Conservation (phyloP, 768 basidiomycete species). For the Lentinula aciculospora region DNA sequence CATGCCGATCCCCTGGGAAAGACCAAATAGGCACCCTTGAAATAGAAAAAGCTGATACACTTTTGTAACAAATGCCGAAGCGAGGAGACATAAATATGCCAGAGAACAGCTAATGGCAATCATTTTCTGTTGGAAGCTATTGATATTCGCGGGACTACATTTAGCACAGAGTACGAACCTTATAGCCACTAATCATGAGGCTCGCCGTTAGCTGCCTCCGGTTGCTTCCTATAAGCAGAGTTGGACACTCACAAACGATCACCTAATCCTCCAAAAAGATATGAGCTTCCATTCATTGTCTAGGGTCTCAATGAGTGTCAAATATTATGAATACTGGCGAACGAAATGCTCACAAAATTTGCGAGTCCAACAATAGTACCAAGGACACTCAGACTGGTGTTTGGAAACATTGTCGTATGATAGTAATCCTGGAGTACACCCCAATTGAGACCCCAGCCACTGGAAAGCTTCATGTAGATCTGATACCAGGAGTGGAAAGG, state of each 20-base stretch:
- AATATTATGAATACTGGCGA: background rate
- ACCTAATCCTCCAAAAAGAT: constrained; percentile 24
- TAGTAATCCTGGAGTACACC: constrained; percentile 27
- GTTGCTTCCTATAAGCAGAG: background rate
- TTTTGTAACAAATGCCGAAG: constrained; percentile 23
- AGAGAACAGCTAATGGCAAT: constrained; percentile 22
- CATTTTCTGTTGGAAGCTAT: constrained; percentile 16
- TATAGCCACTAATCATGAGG: constrained; percentile 13
- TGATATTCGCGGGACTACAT: background rate
- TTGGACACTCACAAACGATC: constrained; percentile 22
- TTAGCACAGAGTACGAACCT: constrained; percentile 6
- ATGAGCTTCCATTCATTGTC: constrained; percentile 20
- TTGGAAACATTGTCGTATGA: constrained; percentile 15
- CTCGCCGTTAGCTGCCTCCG: background rate
- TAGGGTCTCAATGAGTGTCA: constrained; percentile 3
- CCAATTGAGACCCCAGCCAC: constrained; percentile 20
- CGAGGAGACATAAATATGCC: constrained; percentile 21
- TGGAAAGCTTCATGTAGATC: background rate
- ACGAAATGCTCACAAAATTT: background rate
- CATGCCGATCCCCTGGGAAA: constrained; percentile 18
- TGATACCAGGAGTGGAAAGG: background rate
- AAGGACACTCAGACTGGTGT: constrained; percentile 1
- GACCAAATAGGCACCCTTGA: constrained; percentile 17
- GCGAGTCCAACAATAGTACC: background rate
- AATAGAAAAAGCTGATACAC: constrained; percentile 25